Percentiles rank a stretch among this genome's conserved stretches.
Evolutionary conservation across 345 rosid genomes (phyloP).

Genomic region (Abelmoschus esculentus): DNA sequence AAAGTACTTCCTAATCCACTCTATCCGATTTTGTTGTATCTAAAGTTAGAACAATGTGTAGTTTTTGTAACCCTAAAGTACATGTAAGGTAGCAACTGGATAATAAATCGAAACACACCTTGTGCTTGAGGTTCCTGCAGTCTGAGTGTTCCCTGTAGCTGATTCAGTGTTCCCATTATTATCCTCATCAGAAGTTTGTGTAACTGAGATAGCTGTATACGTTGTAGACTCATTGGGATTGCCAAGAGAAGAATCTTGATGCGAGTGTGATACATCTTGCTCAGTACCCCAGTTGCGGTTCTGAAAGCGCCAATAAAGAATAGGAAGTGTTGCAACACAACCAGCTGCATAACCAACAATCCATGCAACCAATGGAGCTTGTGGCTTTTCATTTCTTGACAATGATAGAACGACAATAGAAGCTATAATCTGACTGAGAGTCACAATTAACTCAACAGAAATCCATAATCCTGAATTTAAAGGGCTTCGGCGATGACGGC

Average conservation of each 20-base stretch:
- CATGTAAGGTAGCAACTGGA: not conserved
- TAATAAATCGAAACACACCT: constrained; percentile 28
- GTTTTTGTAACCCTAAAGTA: not conserved
- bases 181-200: constrained; percentile 53
- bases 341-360: constrained; percentile 78
- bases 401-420: constrained; percentile 56
- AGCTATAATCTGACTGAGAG: constrained; percentile 66
- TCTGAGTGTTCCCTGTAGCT: constrained; percentile 15
- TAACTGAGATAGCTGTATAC: constrained; percentile 50
- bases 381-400: constrained; percentile 67
- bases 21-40: not conserved
- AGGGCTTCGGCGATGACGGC: constrained; percentile 53
- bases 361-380: constrained; percentile 76
- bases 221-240: constrained; percentile 41
- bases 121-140: constrained; percentile 28
- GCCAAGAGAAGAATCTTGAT: constrained; percentile 32
- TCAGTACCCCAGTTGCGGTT: constrained; percentile 30
- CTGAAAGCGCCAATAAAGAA: constrained; percentile 71
- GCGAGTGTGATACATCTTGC: constrained; percentile 37
- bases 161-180: constrained; percentile 19
- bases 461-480: constrained; percentile 81
- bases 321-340: constrained; percentile 75
- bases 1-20: not conserved
- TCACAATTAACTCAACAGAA: constrained; percentile 61
- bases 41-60: not conserved